Evolutionary conservation across 345 rosid species (phyloP).

Genomic region (Eucalyptus albens): DNA sequence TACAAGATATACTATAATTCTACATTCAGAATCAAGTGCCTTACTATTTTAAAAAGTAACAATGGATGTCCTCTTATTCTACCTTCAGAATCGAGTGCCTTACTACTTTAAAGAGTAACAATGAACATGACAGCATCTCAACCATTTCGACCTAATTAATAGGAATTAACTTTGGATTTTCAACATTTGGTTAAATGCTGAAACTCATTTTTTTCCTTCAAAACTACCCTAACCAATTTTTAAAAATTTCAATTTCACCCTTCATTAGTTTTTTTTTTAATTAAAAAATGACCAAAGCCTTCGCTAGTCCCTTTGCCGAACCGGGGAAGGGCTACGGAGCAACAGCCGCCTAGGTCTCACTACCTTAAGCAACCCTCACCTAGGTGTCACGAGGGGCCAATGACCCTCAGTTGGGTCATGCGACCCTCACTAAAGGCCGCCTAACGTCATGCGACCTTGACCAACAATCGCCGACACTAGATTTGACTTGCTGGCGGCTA

Average conservation of each 20-base stretch:
- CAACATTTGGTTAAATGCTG: no score
- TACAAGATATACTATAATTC: background rate
- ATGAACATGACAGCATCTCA: background rate
- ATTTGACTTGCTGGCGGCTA: fast-evolving
- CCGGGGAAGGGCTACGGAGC: fast-evolving
- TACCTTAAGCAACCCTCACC: no score
- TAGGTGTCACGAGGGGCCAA: no score
- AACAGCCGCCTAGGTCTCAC: fast-evolving
- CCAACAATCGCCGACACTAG: fast-evolving
- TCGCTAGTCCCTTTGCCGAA: fast-evolving
- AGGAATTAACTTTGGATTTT: no score
- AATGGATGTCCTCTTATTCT: no score
- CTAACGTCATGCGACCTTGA: fast-evolving
- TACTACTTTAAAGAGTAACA: background rate
- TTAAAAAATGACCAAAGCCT: no score
- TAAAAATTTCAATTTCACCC: no score
- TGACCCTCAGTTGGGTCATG: fast-evolving
- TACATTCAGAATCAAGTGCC: background rate
- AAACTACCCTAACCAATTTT: no score
- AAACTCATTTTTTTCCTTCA: no score
- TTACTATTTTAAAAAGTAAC: no score
- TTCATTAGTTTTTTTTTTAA: no score
- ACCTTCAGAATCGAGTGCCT: no score
- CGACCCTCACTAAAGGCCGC: fast-evolving
- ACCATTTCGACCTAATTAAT: background rate